Evolutionary conservation across 2,329 filamentous ascomycete species (phyloP).

Genomic region (Penicillium frequentans): DNA sequence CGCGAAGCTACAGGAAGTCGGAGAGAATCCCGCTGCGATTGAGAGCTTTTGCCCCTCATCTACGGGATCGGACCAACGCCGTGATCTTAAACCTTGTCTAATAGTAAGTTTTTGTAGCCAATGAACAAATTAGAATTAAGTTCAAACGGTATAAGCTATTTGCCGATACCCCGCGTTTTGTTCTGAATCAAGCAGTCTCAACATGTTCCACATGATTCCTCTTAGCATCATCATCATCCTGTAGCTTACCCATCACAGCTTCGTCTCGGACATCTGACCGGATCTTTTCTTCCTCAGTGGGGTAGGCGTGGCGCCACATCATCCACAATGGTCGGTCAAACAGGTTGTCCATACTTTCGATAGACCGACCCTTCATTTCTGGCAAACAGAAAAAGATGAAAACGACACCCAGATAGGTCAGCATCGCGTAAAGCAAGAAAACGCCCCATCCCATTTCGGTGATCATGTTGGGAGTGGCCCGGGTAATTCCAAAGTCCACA

Average conservation of each 20-base stretch:
- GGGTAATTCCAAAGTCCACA: constrained; percentile 32
- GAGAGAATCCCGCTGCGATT: constrained; percentile 9
- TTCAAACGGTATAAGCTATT: too few relatives aligned
- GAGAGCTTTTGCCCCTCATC: not conserved
- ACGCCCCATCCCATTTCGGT: constrained; percentile 38
- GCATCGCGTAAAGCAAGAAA: constrained; percentile 36
- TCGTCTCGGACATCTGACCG: constrained; percentile 30
- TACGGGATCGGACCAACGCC: not conserved
- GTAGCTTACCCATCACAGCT: constrained; percentile 8
- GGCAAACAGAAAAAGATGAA: constrained; percentile 36
- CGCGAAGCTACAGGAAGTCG: not conserved
- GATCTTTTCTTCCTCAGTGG: constrained; percentile 36
- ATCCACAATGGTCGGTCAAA: constrained; percentile 39
- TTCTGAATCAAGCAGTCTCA: constrained; percentile 4
- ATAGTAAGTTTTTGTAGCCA: too few relatives aligned
- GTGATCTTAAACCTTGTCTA: not conserved
- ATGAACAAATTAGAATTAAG: too few relatives aligned
- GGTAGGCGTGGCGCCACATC: constrained; percentile 44
- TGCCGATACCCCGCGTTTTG: too few relatives aligned
- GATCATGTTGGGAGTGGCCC: constrained; percentile 36
- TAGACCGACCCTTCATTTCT: constrained; percentile 31
- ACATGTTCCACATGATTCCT: constrained; percentile 20
- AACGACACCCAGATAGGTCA: constrained; percentile 37
- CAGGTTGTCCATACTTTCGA: constrained; percentile 37
- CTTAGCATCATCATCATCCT: constrained; percentile 12